phyloP scores from a whole-genome alignment of 2,329 filamentous ascomycete species.

The Botrytis sinoallii region DNA sequence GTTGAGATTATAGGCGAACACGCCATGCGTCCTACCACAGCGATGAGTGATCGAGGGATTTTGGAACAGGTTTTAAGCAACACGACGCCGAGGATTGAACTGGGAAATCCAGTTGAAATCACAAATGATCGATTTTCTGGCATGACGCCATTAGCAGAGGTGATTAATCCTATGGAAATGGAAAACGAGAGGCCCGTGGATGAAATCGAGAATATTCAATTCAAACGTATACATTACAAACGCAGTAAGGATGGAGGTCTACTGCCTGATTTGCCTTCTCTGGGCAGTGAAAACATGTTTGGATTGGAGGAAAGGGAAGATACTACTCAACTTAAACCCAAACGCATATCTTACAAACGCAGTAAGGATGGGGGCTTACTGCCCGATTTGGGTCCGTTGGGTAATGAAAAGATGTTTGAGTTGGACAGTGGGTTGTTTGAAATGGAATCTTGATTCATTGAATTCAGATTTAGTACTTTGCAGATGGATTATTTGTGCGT shows the following conservation, averaged over 20 bases:
- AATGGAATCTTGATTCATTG: conserved; percentile 20
- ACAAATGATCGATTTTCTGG: conserved; percentile 24
- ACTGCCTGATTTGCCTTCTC: conserved; percentile 17
- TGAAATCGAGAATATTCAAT: not conserved
- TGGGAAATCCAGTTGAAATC: conserved; percentile 34
- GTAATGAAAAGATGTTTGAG: conserved; percentile 23
- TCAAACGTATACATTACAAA: conserved; percentile 20
- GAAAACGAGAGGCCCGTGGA: conserved; percentile 17
- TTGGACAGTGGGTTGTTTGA: conserved; percentile 21
- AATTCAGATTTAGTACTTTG: not conserved
- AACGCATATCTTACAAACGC: conserved; percentile 17
- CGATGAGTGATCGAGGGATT: conserved; percentile 35
- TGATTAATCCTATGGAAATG: not conserved
- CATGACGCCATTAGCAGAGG: conserved; percentile 20
- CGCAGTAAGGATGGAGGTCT: conserved; percentile 12
- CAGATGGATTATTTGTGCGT: not conserved
- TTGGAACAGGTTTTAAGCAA: conserved; percentile 37
- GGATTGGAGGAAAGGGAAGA: not conserved
- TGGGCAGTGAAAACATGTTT: conserved; percentile 23
- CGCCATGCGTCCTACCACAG: conserved; percentile 34
- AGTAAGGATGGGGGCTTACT: conserved; percentile 9
- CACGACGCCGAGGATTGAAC: conserved; percentile 36
- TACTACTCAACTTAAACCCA: conserved; percentile 8
- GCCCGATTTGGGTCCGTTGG: conserved; percentile 17
- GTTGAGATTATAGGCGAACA: conserved; percentile 28